phyloP scores from a whole-genome alignment of 768 basidiomycete species.

The Podaxis sp. region DNA sequence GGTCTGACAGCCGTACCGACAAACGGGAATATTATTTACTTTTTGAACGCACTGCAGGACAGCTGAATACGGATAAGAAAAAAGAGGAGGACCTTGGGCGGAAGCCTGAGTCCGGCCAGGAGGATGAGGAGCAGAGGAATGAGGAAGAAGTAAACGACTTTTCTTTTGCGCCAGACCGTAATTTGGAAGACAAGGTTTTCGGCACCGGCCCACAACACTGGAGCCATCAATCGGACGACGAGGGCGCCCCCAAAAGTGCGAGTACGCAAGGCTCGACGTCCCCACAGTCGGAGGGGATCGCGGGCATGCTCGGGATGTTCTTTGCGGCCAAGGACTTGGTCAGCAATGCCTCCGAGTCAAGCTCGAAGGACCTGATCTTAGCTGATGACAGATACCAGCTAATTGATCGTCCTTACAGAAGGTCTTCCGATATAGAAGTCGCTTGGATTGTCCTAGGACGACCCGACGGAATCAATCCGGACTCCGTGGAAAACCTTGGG shows the following conservation, averaged over 20 bases:
- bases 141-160: not conserved
- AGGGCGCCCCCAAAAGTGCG: not conserved
- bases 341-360: not conserved
- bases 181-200: not conserved
- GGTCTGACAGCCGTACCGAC: not conserved
- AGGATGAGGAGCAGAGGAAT: not conserved
- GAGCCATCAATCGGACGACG: not conserved
- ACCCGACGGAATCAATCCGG: not conserved
- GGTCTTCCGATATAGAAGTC: not conserved
- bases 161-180: not conserved
- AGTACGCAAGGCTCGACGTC: not conserved
- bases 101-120: not conserved
- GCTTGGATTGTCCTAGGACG: not conserved
- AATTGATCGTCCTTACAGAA: not conserved
- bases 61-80: slow-evolving; percentile 1
- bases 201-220: not conserved
- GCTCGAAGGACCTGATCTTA: not conserved
- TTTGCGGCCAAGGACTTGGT: not conserved
- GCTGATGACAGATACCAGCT: slow-evolving; percentile 5
- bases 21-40: not conserved
- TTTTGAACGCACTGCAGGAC: not conserved
- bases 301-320: not conserved
- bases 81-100: not conserved
- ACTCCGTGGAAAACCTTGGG: not conserved
- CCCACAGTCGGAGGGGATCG: not conserved